phyloP scores from a whole-genome alignment of 345 rosid species.

The Psidium guajava region DNA sequence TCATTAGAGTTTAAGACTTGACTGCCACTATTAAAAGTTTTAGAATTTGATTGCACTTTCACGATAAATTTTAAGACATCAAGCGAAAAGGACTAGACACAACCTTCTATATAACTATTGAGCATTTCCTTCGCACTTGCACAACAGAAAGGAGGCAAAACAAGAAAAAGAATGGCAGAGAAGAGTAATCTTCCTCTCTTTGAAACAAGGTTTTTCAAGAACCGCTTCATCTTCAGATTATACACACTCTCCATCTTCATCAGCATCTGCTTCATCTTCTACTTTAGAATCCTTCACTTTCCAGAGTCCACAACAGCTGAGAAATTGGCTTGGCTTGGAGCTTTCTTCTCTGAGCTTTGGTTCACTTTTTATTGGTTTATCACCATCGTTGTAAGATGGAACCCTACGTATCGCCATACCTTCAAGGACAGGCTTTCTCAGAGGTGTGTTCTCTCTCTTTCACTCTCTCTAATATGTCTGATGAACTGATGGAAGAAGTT shows the following conservation, averaged over 20 bases:
- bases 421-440: slow-evolving; percentile 15
- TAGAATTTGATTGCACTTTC: no score
- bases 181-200: slow-evolving; percentile 1
- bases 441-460: neutral
- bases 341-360: slow-evolving; percentile 16
- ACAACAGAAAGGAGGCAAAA: neutral
- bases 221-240: neutral
- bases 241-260: neutral
- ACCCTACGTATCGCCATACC: slow-evolving; percentile 3
- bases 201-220: neutral
- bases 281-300: neutral
- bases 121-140: neutral
- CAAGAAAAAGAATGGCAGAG: neutral
- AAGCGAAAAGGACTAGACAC: neutral
- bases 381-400: slow-evolving; percentile 5
- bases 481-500: neutral
- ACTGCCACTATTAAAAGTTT: no score
- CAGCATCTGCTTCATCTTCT: neutral
- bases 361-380: slow-evolving; percentile 14
- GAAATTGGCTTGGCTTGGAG: slow-evolving; percentile 18
- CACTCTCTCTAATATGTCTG: neutral
- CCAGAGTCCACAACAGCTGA: neutral
- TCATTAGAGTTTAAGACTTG: no score
- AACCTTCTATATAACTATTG: neutral
- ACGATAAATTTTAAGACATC: no score